Evolutionary conservation across 768 basidiomycete genomes (phyloP), one percentile per base, ranked within the genome.

Genomic region (Lyophyllum shimeji): DNA sequence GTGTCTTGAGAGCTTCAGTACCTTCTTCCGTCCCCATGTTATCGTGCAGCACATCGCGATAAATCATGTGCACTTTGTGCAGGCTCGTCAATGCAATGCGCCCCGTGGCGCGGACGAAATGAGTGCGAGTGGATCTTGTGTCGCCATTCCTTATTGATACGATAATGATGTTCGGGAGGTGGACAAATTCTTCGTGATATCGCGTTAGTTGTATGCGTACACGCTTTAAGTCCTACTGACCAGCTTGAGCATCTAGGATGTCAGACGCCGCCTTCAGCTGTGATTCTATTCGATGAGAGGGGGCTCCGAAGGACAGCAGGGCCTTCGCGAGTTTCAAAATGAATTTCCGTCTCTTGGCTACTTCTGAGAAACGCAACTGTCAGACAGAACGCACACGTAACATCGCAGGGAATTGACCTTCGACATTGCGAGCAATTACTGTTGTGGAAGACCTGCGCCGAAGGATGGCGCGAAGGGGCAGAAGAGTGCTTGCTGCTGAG

Each of bases 271-370:
- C 83, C 56, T 80, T 78, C 39, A 98, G 82, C 68, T 95, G 94
- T 0, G 91, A 86, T 72, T 96, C 93, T 59, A 95, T 88, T 18
- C 95, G 82, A 69, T 97, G 95, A 20, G 93, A 93, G 1, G 94
- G 94, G n/a, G 94, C 90, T 18, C 95, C 95, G 68, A 91, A 95
- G n/a, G 86, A 80, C 67, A 98, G 83, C 55, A 98, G 80, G 11
- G 91, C 90, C 67, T 92, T 89, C 2, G 93, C 91, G 23, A 97
- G 81, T 66, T 87, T 87, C 63, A 95, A 75, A 48, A 97, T 79
- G 74, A 97, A 97, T 52, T 87, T 84, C 54, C 80, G 77, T 49
- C 83, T 78, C 45, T 71, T 75, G 27, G 73, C 68, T 7, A 79
- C 66, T 50, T 80, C 84, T 84, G 54, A 15, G 31, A 6, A 17